Percentiles rank a stretch among this genome's conserved stretches.
Evolutionary conservation across 176 grass and related monocot genomes (phyloP).

Genomic region (Juncus inflexus): DNA sequence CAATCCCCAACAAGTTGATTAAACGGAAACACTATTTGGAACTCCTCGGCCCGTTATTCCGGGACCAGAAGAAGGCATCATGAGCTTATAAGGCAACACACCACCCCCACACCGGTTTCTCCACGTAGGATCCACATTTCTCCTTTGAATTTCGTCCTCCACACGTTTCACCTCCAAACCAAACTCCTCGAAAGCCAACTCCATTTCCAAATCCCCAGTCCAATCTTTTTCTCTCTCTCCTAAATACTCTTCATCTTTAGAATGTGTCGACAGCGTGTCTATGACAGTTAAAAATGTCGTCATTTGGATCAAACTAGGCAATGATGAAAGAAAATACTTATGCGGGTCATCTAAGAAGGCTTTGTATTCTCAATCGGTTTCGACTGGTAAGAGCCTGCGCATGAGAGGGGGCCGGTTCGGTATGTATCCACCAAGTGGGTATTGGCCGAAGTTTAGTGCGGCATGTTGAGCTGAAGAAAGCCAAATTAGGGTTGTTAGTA

Average conservation of each 20-base stretch:
- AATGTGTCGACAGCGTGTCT: conserved; percentile 97
- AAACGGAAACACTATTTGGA: conserved; percentile 84
- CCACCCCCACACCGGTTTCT: conserved; percentile 82
- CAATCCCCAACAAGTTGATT: neutral
- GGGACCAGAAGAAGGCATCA: conserved; percentile 65
- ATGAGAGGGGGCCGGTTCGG: conserved; percentile 90
- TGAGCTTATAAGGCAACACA: conserved; percentile 86
- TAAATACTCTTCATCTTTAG: conserved; percentile 86
- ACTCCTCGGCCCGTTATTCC: conserved; percentile 87
- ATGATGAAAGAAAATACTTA: conserved; percentile 75
- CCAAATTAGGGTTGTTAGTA: conserved; percentile 83
- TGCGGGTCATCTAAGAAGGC: conserved; percentile 60
- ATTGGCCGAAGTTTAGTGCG: conserved; percentile 96
- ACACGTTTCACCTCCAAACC: conserved; percentile 42
- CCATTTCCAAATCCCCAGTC: conserved; percentile 60
- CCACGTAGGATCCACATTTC: conserved; percentile 46
- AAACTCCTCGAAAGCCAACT: conserved; percentile 51
- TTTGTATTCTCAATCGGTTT: conserved; percentile 75
- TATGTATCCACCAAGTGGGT: conserved; percentile 87
- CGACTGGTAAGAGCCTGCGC: conserved; percentile 72
- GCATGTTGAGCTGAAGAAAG: conserved; percentile 91
- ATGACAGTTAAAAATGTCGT: conserved; percentile 99
- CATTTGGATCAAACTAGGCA: conserved; percentile 76
- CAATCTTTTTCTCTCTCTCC: conserved; percentile 69
- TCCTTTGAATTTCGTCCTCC: conserved; percentile 65